phyloP scores from a whole-genome alignment of 768 basidiomycete genomes.

The Lactifluus echinatus region DNA sequence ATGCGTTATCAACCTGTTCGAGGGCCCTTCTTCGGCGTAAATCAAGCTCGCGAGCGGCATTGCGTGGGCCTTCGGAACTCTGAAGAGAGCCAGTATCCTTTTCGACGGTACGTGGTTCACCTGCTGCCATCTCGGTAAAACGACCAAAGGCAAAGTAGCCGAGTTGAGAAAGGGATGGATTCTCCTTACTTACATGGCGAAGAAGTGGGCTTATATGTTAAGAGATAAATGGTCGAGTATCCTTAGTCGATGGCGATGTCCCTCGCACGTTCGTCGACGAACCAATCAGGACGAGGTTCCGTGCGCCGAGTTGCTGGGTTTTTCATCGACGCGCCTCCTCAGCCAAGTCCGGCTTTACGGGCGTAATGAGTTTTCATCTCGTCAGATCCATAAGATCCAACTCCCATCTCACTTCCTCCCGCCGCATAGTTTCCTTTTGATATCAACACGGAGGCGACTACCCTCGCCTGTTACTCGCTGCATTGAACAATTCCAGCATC shows the following conservation, averaged over 20 bases:
- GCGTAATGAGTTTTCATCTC: neutral
- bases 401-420: too few species aligned
- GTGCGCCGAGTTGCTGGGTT: neutral
- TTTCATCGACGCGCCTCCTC: neutral
- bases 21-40: conserved; percentile 74
- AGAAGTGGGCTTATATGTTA: conserved; percentile 1
- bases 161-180: neutral
- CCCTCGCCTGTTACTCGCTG: too few species aligned
- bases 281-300: neutral
- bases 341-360: too few species aligned
- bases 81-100: conserved; percentile 6
- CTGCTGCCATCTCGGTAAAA: conserved; percentile 2
- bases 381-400: too few species aligned
- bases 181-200: neutral
- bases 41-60: conserved; percentile 34
- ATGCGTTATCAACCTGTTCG: conserved; percentile 79
- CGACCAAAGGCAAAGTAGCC: neutral
- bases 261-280: conserved; percentile 16
- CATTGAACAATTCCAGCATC: too few species aligned
- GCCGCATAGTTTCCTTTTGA: neutral
- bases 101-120: neutral
- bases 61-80: neutral
- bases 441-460: neutral
- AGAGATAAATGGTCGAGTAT: neutral
- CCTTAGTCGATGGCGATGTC: neutral